Evolutionary conservation across 495 filamentous ascomycete species (phyloP).

Genomic region (Aspergillus egyptiacus): DNA sequence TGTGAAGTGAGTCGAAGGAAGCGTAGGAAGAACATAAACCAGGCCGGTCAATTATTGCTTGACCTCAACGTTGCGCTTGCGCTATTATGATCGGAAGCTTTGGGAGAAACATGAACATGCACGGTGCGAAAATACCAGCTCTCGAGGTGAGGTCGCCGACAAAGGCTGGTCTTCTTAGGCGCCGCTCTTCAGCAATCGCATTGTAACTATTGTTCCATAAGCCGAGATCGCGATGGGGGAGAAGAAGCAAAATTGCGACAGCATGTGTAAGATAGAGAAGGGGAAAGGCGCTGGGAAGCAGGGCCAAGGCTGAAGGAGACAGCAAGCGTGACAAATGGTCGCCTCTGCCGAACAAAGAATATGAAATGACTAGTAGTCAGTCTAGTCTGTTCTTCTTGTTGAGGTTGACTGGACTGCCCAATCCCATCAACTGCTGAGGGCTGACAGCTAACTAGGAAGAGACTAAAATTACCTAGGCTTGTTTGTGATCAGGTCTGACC

Average conservation of each 20-base stretch:
- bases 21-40: neutral
- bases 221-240: neutral
- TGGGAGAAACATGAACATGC: constrained; percentile 8
- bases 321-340: constrained; percentile 4
- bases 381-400: constrained; percentile 11
- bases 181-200: neutral
- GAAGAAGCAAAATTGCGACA: constrained; percentile 9
- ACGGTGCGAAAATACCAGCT: constrained; percentile 1
- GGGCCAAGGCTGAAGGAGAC: no score
- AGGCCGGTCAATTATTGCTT: neutral
- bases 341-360: neutral
- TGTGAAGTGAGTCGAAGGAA: neutral
- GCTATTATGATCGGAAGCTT: constrained; percentile 3
- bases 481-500: constrained; percentile 13
- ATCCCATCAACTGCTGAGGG: constrained; percentile 8
- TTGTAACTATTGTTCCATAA: constrained; percentile 1
- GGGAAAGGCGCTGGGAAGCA: constrained; percentile 11
- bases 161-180: neutral
- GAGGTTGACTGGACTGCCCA: constrained; percentile 15
- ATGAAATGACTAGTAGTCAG: constrained; percentile 15
- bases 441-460: constrained; percentile 1
- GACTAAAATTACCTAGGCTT: constrained; percentile 12
- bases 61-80: neutral
- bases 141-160: neutral
- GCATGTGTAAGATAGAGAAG: constrained; percentile 9